Base-by-base conservation (phyloP, 2,329 filamentous ascomycete species). In the Penicillium sp. region DNA sequence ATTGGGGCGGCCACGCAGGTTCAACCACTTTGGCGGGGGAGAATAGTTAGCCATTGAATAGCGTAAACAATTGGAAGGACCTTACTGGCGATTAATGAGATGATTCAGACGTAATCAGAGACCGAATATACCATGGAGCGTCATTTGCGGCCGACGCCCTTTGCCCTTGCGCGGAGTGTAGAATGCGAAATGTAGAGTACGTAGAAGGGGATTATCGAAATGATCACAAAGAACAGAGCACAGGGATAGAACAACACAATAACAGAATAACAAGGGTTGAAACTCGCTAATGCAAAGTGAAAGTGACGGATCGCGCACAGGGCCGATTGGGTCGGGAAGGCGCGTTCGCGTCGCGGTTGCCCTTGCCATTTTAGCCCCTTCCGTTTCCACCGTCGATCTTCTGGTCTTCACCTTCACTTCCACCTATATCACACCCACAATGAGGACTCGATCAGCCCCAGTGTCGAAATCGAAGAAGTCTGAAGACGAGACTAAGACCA, bases 1-100 rank as follows among this genome's bases (percentile, higher is more conserved):
- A 88, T 67, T 82, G 80, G 19, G 86, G 86, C 56, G 86, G 86
- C 86, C 86, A 88, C 68, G 75, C 77, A 62, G 73, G 75, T 65
- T 80, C 75, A 37, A 75, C 66, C 78, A 80, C 70, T 76, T 53
- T 23, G 6, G 8, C 3, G 3, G 40, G 12, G 19, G 57, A 12
- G 45, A 54, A 48, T 33, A 31, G 48, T 63, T 46, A 60, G 53
- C 41, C 38, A 61, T n/a, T 12, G 12, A 19, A 25, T 10, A 49
- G n/a, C 15, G 5, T 2, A 31, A 38, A 15, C 13, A n/a, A 35
- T 40, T 13, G 19, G 9, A 10, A 5, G 3, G 8, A 21, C 29
- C 38, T 55, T 29, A 51, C 50, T 57, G 2, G 38, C 13, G 40
- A 41, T 50, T 13, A 19, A 53, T 57, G 17, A 21, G 40, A 49